These are phyloP conservation scores for Metarhizium humberi DNA, from an alignment of 2,329 filamentous ascomycete species.

Conservation along the genomic window DNA sequence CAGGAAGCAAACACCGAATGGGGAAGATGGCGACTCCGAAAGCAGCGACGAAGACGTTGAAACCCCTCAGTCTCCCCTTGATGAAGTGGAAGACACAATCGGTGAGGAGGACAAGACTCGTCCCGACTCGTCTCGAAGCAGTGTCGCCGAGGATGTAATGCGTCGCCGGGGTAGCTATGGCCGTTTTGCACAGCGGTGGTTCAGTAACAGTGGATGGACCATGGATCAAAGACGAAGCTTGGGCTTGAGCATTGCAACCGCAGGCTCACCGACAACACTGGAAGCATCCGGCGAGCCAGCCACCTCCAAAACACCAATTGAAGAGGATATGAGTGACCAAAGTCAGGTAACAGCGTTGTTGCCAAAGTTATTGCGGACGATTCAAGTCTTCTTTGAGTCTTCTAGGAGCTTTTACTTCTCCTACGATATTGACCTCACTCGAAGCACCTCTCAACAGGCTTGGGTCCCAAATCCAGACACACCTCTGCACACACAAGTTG, in stretches of 20 bases:
- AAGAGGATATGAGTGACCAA: constrained; percentile 24
- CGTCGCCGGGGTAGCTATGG: constrained; percentile 75
- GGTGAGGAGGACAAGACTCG: constrained; percentile 23
- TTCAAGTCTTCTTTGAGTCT: constrained; percentile 73
- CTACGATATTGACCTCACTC: constrained; percentile 88
- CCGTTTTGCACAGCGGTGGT: constrained; percentile 84
- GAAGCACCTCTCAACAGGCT: constrained; percentile 37
- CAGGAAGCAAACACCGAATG: constrained; percentile 27
- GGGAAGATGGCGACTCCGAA: constrained; percentile 32
- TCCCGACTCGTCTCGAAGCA: constrained; percentile 36
- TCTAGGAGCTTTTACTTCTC: constrained; percentile 89
- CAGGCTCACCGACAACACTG: constrained; percentile 8
- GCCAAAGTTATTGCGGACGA: constrained; percentile 76
- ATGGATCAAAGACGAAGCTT: constrained; percentile 60
- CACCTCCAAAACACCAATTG: constrained; percentile 25
- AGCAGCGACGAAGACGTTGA: constrained; percentile 39
- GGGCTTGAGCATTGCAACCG: constrained; percentile 47
- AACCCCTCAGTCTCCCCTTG: constrained; percentile 21
- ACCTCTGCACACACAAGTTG: constrained; percentile 63
- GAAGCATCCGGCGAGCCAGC: constrained; percentile 11
- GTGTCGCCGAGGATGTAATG: constrained; percentile 83
- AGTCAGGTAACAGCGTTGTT: constrained; percentile 43
- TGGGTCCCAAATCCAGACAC: constrained; percentile 12
- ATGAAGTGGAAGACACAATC: constrained; percentile 35
- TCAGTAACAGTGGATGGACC: constrained; percentile 76